Percentiles rank a stretch among this genome's conserved stretches.
Evolutionary conservation across 805 yeast genomes (phyloP).

Genomic region (Wickerhamomyces chambardii): DNA sequence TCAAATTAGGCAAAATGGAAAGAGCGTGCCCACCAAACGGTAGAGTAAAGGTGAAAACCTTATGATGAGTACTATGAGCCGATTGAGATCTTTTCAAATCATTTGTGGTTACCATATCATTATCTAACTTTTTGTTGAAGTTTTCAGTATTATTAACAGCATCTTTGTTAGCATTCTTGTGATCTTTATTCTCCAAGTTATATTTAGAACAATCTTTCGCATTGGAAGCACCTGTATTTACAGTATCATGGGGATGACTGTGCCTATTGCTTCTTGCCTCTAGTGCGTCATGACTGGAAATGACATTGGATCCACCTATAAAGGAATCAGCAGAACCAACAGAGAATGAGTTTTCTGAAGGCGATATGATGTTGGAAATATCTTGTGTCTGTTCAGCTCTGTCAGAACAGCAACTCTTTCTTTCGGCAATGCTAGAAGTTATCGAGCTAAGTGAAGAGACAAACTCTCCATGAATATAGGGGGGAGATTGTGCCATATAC

Average conservation of each 20-base stretch:
- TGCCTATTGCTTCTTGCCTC: too few relatives aligned
- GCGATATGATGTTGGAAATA: not conserved
- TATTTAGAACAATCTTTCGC: too few relatives aligned
- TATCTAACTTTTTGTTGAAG: conserved; percentile 7
- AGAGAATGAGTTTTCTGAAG: not conserved
- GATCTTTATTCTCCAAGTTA: not conserved
- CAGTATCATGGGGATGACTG: too few relatives aligned
- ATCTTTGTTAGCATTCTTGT: conserved; percentile 1
- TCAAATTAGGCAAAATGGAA: conserved; percentile 12
- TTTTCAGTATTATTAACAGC: too few relatives aligned
- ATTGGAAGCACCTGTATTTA: too few relatives aligned
- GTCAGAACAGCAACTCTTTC: too few relatives aligned
- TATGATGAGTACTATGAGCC: conserved; percentile 17
- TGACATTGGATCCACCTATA: conserved; percentile 39
- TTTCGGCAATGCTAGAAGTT: too few relatives aligned
- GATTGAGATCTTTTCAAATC: conserved; percentile 6
- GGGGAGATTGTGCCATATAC: too few relatives aligned
- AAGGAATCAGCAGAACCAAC: conserved; percentile 29
- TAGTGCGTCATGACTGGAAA: too few relatives aligned
- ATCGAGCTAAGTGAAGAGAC: too few relatives aligned
- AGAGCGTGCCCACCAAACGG: conserved; percentile 27
- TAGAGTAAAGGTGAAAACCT: conserved; percentile 26
- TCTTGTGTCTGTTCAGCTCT: too few relatives aligned
- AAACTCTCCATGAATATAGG: too few relatives aligned
- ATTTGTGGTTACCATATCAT: conserved; percentile 11